Evolutionary conservation across 2,329 filamentous ascomycete species (phyloP), one percentile per base, ranked within the genome.

Genomic region (Ceratocystis huliohia): DNA sequence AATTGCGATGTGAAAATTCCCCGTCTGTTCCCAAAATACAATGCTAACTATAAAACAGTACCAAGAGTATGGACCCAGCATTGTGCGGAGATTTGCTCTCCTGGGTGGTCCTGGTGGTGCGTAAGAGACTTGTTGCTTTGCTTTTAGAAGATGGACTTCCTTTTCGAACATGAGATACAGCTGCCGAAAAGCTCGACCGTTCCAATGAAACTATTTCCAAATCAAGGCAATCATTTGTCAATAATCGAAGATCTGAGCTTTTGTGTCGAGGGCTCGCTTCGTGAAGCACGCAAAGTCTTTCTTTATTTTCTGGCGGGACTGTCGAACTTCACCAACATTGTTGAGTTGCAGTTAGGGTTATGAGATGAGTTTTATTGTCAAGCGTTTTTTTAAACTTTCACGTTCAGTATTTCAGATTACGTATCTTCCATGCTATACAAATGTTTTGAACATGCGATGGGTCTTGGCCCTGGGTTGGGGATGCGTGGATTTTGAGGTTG

Each of bases 31-130:
- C 46, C n/a, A 28, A 25, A 22, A 44, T n/a, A 15, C 25, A 20
- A 68, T 22, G 3, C 73, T 75, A 69, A 73, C 68, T 59, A 50
- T 15, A 17, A 53, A 6, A 63, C 77, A 93, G 81, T 96, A 96
- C 75, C 89, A 96, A 77, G 93, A 96, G 80, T 92, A 96, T 75
- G 93, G 94, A 20, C 93, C 93, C 17, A 92, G 91, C 75, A 96
- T 96, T 76, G 93, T 96, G 68, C 85, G 93, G 77, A 87, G 93
- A 78, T 97, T 97, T 76, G 93, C 92, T 70, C 82, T 97, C 70
- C 81, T 97, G 70, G 94, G 94, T 75, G 94, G 93, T 25, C 94
- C 94, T 10, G 93, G 92, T 62, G 88, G 88, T 73, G 88, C 88
- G 72, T 91, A 80, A 72, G 61, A 28, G 37, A 41, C 45, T 59